phyloP scores from a whole-genome alignment of 495 filamentous ascomycete genomes.

The Xylaria castorea region DNA sequence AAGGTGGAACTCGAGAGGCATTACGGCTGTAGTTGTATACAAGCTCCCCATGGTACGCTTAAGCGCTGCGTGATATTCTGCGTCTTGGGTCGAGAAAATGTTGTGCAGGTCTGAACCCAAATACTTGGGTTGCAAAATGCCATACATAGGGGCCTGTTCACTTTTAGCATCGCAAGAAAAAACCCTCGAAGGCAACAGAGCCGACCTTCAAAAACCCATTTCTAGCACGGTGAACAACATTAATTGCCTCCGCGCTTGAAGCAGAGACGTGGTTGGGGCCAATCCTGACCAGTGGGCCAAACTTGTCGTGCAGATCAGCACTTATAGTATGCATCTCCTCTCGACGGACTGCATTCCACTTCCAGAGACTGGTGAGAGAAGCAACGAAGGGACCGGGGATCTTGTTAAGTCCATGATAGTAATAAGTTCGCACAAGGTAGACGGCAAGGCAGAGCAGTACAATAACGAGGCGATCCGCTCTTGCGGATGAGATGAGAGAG shows the following conservation, averaged over 20 bases:
- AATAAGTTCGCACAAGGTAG: conserved; percentile 8
- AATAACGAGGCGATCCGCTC: conserved; percentile 6
- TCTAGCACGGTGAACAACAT: conserved; percentile 25
- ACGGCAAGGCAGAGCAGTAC: not conserved
- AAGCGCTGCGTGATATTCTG: conserved; percentile 15
- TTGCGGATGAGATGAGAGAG: conserved; percentile 4
- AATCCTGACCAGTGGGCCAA: conserved; percentile 38
- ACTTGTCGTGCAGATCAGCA: conserved; percentile 24
- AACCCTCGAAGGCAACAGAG: not conserved
- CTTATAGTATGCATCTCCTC: conserved; percentile 28
- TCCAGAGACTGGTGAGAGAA: conserved; percentile 30
- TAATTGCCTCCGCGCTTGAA: conserved; percentile 30
- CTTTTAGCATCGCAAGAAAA: not conserved
- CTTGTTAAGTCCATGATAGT: conserved; percentile 11
- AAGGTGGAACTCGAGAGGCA: conserved; percentile 60
- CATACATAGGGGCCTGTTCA: conserved; percentile 17
- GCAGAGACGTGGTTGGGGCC: conserved; percentile 40
- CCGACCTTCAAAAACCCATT: conserved; percentile 22
- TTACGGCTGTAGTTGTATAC: conserved; percentile 28
- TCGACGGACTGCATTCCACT: conserved; percentile 19
- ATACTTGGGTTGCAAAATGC: conserved; percentile 10
- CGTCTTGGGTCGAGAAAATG: conserved; percentile 16
- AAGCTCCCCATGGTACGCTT: conserved; percentile 25
- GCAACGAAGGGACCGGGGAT: conserved; percentile 14
- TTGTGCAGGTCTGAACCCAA: conserved; percentile 2